Evolutionary conservation across 129 eudicot species (phyloP).

Genomic region (Pittosporum tobira): DNA sequence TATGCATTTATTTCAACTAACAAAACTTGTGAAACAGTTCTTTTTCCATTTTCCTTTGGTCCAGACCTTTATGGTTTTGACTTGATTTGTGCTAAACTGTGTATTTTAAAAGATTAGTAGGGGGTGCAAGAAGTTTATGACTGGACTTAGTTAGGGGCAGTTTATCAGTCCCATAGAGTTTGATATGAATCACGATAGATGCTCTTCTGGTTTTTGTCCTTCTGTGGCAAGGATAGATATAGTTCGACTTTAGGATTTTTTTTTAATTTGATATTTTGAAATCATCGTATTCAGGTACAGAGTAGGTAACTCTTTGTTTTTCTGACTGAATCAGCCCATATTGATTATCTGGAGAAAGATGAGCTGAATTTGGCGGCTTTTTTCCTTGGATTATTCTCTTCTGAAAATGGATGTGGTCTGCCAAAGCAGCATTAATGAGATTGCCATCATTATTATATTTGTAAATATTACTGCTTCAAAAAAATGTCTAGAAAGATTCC

Average conservation of each 20-base stretch:
- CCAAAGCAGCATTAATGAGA: slow-evolving; percentile 23
- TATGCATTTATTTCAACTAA: too few relatives aligned
- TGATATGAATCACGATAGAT: neutral
- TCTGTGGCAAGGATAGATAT: neutral
- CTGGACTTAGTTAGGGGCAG: neutral
- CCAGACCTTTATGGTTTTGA: too few relatives aligned
- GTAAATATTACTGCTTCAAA: slow-evolving; percentile 9
- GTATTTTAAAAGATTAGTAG: too few relatives aligned
- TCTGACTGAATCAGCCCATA: slow-evolving; percentile 27
- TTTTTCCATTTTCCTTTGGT: neutral
- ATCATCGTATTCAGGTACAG: too few relatives aligned
- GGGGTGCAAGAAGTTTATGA: neutral
- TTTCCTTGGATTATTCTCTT: slow-evolving; percentile 38
- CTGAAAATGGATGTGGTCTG: slow-evolving; percentile 34
- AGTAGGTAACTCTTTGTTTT: slow-evolving; percentile 40
- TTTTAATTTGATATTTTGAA: too few relatives aligned
- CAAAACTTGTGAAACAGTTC: too few relatives aligned
- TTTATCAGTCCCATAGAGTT: neutral
- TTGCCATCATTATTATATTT: slow-evolving; percentile 13
- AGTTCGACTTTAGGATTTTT: neutral
- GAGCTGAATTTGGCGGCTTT: slow-evolving; percentile 40
- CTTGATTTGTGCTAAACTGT: neutral
- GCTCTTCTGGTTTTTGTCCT: neutral
- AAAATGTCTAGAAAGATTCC: slow-evolving; percentile 13
- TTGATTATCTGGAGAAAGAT: slow-evolving; percentile 50